These are phyloP conservation scores for Malassezia japonica DNA, from an alignment of 1,284 basidiomycete genomes.

Conservation along the genomic window DNA sequence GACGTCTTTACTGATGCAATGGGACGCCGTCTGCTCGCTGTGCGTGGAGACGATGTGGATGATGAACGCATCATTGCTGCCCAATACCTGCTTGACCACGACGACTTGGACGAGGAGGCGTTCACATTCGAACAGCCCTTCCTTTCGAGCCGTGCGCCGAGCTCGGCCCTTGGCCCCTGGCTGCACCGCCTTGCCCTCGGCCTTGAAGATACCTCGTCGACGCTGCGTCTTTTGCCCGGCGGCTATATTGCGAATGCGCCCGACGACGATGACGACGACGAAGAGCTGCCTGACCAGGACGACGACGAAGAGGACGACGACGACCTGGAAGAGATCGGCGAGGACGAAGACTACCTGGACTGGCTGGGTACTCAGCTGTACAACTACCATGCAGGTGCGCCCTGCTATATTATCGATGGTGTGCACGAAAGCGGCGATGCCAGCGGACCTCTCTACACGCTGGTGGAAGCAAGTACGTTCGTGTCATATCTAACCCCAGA, in stretches of 20 bases:
- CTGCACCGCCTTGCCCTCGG: background rate
- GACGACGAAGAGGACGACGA: slow-evolving; percentile 6
- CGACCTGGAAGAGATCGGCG: background rate
- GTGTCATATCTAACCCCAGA: slow-evolving; percentile 8
- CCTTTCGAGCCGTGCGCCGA: background rate
- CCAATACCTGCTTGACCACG: slow-evolving; percentile 12
- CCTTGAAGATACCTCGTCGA: background rate
- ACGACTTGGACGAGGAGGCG: background rate
- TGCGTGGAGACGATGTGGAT: slow-evolving; percentile 20
- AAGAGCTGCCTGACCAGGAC: too few relatives aligned
- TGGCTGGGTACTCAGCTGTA: slow-evolving; percentile 31
- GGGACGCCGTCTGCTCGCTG: slow-evolving; percentile 25
- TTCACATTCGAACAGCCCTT: background rate
- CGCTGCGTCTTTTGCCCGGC: slow-evolving; percentile 1
- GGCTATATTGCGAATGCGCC: slow-evolving; percentile 2
- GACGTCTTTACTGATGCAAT: slow-evolving; percentile 27
- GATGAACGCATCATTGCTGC: slow-evolving; percentile 1
- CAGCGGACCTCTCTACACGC: background rate
- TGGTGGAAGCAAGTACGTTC: slow-evolving; percentile 14
- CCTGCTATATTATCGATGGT: slow-evolving; percentile 26
- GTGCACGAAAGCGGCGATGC: slow-evolving; percentile 10
- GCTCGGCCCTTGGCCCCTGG: background rate
- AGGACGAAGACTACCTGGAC: slow-evolving; percentile 29
- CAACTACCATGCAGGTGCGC: slow-evolving; percentile 17
- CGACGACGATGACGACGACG: slow-evolving; percentile 7